phyloP scores from a whole-genome alignment of 164 flowering plant genomes.

The Vitis rupestris region DNA sequence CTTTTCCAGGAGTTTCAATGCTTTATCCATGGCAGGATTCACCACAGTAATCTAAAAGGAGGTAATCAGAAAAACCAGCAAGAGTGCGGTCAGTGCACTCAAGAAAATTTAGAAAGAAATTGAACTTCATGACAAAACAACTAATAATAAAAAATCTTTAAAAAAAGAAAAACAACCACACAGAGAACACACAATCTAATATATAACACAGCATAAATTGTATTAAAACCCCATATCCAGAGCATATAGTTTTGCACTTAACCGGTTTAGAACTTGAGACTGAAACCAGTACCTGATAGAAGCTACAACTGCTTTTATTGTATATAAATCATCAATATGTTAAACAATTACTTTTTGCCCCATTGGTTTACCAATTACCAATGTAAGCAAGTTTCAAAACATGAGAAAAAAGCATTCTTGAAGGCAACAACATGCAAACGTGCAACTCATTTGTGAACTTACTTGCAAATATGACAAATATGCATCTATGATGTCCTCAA shows the following conservation, averaged over 20 bases:
- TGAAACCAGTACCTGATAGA: neutral
- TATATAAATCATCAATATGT: too few species aligned
- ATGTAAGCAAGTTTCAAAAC: neutral
- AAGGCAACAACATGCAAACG: neutral
- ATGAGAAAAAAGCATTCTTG: neutral
- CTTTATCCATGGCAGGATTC: conserved; percentile 96
- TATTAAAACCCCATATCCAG: neutral
- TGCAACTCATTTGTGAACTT: conserved; percentile 14
- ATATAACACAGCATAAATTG: neutral
- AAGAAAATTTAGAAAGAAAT: neutral
- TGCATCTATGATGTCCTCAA: conserved; percentile 85
- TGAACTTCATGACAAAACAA: neutral
- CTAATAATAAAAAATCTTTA: too few species aligned
- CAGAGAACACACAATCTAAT: neutral
- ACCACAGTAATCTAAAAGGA: conserved; percentile 66
- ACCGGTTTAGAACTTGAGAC: neutral
- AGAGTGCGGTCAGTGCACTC: neutral
- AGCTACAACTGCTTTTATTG: neutral
- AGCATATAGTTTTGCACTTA: neutral
- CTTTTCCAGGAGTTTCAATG: conserved; percentile 53
- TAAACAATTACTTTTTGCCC: too few species aligned
- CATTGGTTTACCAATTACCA: too few species aligned
- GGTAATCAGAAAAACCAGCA: neutral
- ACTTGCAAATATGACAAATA: conserved; percentile 90
- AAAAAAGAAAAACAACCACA: neutral